Evolutionary conservation across 345 rosid species (phyloP).

Genomic region (Corchorus capsularis): DNA sequence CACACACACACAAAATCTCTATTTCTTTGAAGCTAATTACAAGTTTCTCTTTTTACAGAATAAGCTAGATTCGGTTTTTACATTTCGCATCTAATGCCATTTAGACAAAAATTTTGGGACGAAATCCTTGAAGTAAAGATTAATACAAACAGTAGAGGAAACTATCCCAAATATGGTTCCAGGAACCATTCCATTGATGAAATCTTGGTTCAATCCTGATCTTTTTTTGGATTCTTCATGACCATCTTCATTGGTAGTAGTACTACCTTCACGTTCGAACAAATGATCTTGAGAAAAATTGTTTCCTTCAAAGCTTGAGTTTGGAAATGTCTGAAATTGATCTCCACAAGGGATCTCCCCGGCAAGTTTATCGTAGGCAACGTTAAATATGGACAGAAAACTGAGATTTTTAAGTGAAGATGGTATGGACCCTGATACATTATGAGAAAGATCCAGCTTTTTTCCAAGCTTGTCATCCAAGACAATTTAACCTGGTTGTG

Average conservation of each 20-base stretch:
- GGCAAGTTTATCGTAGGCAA: conserved; percentile 54
- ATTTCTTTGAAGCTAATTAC: no score
- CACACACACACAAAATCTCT: no score
- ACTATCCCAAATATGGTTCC: conserved; percentile 56
- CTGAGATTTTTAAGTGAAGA: conserved; percentile 37
- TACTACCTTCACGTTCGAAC: not conserved
- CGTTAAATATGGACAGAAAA: conserved; percentile 61
- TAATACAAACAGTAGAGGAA: conserved; percentile 32
- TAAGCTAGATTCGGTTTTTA: no score
- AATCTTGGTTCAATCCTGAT: conserved; percentile 35
- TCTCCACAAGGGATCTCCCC: conserved; percentile 65
- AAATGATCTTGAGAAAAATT: no score
- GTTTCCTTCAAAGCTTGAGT: conserved; percentile 52
- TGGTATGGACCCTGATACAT: conserved; percentile 44
- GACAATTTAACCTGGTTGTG: no score
- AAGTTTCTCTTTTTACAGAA: not conserved
- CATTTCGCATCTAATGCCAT: no score
- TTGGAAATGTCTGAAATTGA: conserved; percentile 77
- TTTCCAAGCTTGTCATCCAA: conserved; percentile 51
- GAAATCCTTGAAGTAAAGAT: no score
- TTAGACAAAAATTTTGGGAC: no score
- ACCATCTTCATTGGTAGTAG: not conserved
- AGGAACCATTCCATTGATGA: conserved; percentile 48
- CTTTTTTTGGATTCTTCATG: conserved; percentile 8
- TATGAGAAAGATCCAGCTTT: conserved; percentile 49